Percentiles rank a stretch among this genome's conserved stretches.
phyloP scores from a whole-genome alignment of 2,329 filamentous ascomycete genomes.

The Aschersonia sp. region DNA sequence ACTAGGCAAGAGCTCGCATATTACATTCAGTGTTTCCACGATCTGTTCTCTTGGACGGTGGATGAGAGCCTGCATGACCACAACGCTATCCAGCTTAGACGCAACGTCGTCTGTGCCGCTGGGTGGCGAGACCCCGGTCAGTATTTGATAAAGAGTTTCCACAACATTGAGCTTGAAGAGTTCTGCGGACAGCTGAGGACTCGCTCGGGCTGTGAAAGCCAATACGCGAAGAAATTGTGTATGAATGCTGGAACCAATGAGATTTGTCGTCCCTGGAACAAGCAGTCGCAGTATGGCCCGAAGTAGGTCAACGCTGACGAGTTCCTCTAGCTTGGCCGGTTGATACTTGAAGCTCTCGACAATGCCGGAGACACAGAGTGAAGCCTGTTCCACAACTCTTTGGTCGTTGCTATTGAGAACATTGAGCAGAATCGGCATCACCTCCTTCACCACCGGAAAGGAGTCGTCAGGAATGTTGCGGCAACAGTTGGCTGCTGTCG shows the following conservation, averaged over 20 bases:
- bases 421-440: conserved; percentile 89
- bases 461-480: conserved; percentile 92
- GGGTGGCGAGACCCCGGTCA: conserved; percentile 90
- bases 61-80: conserved; percentile 97
- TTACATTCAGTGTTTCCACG: conserved; percentile 91
- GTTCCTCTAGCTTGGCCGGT: conserved; percentile 75
- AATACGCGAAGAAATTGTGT: conserved; percentile 90
- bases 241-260: conserved; percentile 88
- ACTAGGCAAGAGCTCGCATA: conserved; percentile 82
- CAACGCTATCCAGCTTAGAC: conserved; percentile 83
- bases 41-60: conserved; percentile 92
- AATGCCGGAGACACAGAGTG: conserved; percentile 86
- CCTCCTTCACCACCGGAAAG: conserved; percentile 80
- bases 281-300: conserved; percentile 75
- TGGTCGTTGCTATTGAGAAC: conserved; percentile 89
- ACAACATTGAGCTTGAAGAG: conserved; percentile 94
- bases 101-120: conserved; percentile 62
- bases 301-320: conserved; percentile 79
- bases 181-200: conserved; percentile 74
- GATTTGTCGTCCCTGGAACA: conserved; percentile 85
- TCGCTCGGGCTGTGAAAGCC: conserved; percentile 79
- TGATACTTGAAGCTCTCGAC: conserved; percentile 94
- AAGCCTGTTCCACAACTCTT: conserved; percentile 92
- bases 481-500: conserved; percentile 95
- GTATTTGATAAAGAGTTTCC: conserved; percentile 91